Base-by-base conservation (phyloP, 148 eudicot species). In the Gaultheria prostrata region DNA sequence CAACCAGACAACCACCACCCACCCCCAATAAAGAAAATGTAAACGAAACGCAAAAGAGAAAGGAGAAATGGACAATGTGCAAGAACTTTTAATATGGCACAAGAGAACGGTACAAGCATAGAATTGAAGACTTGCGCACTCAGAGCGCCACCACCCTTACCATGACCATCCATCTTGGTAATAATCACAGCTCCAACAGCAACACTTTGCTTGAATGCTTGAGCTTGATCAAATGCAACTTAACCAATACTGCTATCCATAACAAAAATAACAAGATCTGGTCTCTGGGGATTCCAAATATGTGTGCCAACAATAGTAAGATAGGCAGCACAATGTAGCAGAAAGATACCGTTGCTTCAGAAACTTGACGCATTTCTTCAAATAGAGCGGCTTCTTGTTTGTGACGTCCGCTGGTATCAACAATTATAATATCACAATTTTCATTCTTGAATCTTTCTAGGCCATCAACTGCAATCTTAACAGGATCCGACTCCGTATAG, bases 231-330 rank as follows among this genome's bases (percentile, higher is more conserved):
- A 88, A 89, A 95, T 76, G 99, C 99, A 81, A 98, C 97, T 92
- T 95, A 98, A 87, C 99, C 99, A 89, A 97, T 97, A 86, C 99
- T 97, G 90, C 99, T 97, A 88, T 97, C 98, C 99, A 97, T 97
- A 43, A 95, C 98, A 88, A 97, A 94, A 82, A 97, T 93, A 33
- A 93, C 97, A 85, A 97, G 98, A 89, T 97, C 99, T 87, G 99
- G 98, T 93, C 93, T 97, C 99, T 97, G 95, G 73, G 91, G 80
- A 12, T 76, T 69, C 51, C 54, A 78, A 67, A 89, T 18, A 85
- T 18, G 56, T 9, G 30, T n/a, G 76, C 20, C 35, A 80, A 70
- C 9, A 70, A 20, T 5, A 74, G n/a, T 77, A 72, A 82, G 26
- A 81, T 26, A 54, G 28, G 69, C 54, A 61, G 26, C 32, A 63